Base-by-base conservation (phyloP, 2,329 filamentous ascomycete genomes). In the Grosmannia huntii region DNA sequence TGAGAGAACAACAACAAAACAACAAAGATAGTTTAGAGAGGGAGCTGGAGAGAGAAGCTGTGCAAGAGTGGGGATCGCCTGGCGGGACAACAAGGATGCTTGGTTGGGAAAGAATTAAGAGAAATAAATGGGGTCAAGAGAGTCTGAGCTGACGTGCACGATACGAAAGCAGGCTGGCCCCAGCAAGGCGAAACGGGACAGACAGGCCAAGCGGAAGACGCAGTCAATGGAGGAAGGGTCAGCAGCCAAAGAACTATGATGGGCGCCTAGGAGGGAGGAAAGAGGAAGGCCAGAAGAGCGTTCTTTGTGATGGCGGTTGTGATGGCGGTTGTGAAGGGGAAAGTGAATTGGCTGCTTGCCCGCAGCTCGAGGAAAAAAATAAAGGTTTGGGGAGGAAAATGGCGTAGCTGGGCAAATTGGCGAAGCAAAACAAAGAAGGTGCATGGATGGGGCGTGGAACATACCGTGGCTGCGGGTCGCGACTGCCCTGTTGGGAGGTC, bases 401-500 rank as follows among this genome's bases (percentile, higher is more conserved):
- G 51, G 25, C 27, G 27, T 28, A 23, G 19, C 5, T 27, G 33
- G 33, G 19, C 4, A 41, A 38, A 27, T 54, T 38, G 53, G 38
- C 28, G 48, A 58, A 60, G 50, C 55, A 61, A 59, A 60, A 61
- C 60, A 61, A 61, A 57, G 55, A 55, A 57, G 33, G 19, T 44
- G 41, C 41, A 44, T 19, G 41, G 41, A 44, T 21, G 19, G 41
- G 41, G 52, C n/a, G 33, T 25, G 10, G 5, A 25, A n/a, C 33
- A 44, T 55, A 28, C 53, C 25, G 28, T 44, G 4, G 46, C 16
- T 55, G 52, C 49, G 53, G 58, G 58, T 60, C 60, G 60, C 58
- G 60, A 59, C 56, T 60, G 58, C 60, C 60, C 25, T 51, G 38
- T 57, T 56, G 25, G 55, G 57, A 27, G 16, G 21, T 4, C 16